A percentile compares a stretch with the other conserved stretches of the same genome.
phyloP scores from a whole-genome alignment of 83 land plant genomes.

The Larix sibirica region DNA sequence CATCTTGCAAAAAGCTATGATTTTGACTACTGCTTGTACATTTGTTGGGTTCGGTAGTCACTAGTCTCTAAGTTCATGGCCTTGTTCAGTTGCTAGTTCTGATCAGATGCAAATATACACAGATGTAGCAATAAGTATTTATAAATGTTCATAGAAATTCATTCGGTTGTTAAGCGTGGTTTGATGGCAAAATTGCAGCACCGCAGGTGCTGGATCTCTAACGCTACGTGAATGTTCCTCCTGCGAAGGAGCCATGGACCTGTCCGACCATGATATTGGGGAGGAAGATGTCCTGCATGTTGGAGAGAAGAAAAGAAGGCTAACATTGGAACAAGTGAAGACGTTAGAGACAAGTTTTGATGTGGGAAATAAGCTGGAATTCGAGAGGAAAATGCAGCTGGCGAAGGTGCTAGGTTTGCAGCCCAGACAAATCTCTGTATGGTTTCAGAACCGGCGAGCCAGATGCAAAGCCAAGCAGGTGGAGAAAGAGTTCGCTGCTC shows the following conservation, averaged over 20 bases:
- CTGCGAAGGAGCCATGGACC: neutral
- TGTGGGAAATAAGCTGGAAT: constrained; percentile 55
- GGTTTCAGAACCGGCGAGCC: constrained; percentile 59
- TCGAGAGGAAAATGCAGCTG: constrained; percentile 51
- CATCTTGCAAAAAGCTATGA: neutral
- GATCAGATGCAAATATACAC: neutral
- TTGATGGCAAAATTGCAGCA: neutral
- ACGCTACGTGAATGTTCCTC: neutral
- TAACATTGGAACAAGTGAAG: constrained; percentile 43
- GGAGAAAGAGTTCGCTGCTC: constrained; percentile 40
- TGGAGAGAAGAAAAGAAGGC: constrained; percentile 50
- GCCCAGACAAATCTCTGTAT: constrained; percentile 49
- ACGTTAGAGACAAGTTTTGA: constrained; percentile 54
- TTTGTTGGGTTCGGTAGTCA: neutral
- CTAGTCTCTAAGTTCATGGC: neutral
- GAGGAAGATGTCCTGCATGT: constrained; percentile 8
- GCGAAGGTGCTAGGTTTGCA: constrained; percentile 45
- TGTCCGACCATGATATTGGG: neutral
- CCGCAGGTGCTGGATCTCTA: neutral
- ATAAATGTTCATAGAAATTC: neutral
- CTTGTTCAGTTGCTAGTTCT: neutral
- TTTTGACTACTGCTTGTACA: neutral
- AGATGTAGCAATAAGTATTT: neutral
- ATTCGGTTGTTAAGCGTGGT: neutral
- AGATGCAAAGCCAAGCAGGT: constrained; percentile 54